A percentile compares a stretch with the other conserved stretches of the same genome.
Evolutionary conservation across 2,329 filamentous ascomycete genomes (phyloP).

Genomic region (Phialophora verrucosa): DNA sequence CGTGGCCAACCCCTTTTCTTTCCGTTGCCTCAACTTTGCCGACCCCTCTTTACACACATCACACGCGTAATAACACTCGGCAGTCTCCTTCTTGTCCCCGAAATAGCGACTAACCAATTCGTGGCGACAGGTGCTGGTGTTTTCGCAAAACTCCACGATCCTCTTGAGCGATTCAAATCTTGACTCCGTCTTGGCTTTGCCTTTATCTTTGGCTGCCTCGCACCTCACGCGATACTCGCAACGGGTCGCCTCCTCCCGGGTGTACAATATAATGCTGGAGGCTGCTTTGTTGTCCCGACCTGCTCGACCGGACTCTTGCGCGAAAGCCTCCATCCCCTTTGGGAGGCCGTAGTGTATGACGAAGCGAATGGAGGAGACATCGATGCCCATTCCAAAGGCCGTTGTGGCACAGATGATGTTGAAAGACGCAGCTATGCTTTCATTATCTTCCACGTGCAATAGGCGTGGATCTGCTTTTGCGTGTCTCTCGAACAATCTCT

Average conservation of each 20-base stretch:
- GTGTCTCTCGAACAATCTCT: constrained; percentile 38
- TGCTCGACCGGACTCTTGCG: constrained; percentile 91
- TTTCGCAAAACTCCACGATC: constrained; percentile 82
- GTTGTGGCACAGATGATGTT: constrained; percentile 95
- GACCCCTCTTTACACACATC: constrained; percentile 75
- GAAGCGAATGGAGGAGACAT: constrained; percentile 92
- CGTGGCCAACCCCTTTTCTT: constrained; percentile 46
- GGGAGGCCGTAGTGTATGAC: constrained; percentile 94
- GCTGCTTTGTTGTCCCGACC: constrained; percentile 88
- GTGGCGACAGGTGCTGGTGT: constrained; percentile 74
- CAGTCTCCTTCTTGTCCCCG: constrained; percentile 53
- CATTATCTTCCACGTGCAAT: constrained; percentile 27
- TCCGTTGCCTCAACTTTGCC: constrained; percentile 62
- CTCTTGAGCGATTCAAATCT: constrained; percentile 68
- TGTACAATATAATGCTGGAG: constrained; percentile 89
- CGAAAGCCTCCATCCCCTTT: constrained; percentile 94
- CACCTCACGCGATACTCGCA: constrained; percentile 22
- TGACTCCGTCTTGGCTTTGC: constrained; percentile 52
- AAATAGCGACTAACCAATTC: constrained; percentile 77
- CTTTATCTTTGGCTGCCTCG: constrained; percentile 40
- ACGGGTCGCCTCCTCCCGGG: constrained; percentile 80
- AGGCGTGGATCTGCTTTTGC: constrained; percentile 36
- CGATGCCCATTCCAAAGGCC: constrained; percentile 97
- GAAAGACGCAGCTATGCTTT: constrained; percentile 62
- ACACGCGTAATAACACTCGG: constrained; percentile 72